Evolutionary conservation across 2,329 filamentous ascomycete genomes (phyloP), one percentile per base, ranked within the genome.

Genomic region (Dryadomyces quercus-mongolicae): DNA sequence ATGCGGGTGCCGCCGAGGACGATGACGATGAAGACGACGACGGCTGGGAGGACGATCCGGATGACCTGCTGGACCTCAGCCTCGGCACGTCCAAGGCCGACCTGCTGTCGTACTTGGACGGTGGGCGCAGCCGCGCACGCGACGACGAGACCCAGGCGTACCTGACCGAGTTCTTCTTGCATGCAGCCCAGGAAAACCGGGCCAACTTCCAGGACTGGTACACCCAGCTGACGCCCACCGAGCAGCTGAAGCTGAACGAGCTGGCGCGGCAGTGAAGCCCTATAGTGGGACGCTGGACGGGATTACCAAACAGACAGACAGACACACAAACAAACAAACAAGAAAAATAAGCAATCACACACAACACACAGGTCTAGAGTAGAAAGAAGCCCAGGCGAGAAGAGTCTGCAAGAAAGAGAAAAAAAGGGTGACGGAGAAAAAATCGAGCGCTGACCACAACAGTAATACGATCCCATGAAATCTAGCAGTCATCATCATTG

Each of bases 101-200:
- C 57, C 77, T 96, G 47, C 94, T 95, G 88, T 80, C 82, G 1
- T 89, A 80, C 63, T 78, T 81, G 22, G 84, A 84, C 47, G 76
- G 76, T 22, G 75, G 76, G 16, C 75, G 75, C 53, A 74, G 64
- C 61, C 81, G 90, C 53, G 81, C 85, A 63, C 80, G 84, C 38
- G 92, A 97, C 65, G 89, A 96, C 64, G 90, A 95, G 74, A 95
- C 91, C 8, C 88, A 95, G 66, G 80, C 78, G 4, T 95, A 89
- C 67, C 73, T 97, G 49, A 77, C 82, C 1, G 82, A 91, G 15
- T 96, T 95, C 71, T 96, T 96, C 71, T 67, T 84, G 50, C 65
- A 67, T 13, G 77, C 76, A 10, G 77, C 74, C 12, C 72, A 69
- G n/a, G 78, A 81, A 56, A 77, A 82, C 60, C 68, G 75, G 47